A percentile compares a stretch with the other conserved stretches of the same genome.
Conservation (phyloP, 1,284 basidiomycete species). For the Ceratorhiza oryzae-sativae region DNA sequence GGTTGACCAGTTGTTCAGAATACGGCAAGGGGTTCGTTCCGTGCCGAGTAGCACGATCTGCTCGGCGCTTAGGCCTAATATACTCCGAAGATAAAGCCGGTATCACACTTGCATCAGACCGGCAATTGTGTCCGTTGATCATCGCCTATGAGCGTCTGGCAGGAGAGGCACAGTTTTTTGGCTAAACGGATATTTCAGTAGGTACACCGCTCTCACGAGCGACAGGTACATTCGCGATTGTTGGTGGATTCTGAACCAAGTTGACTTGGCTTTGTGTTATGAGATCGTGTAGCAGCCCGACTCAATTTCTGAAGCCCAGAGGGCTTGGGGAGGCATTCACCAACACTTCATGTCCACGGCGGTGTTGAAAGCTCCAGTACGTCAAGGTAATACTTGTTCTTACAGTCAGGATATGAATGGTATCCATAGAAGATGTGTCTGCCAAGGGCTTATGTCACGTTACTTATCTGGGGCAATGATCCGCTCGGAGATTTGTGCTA, state of each 20-base stretch:
- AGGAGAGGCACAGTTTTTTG: neutral
- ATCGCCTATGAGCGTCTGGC: neutral
- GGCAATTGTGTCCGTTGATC: neutral
- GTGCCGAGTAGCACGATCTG: too few species aligned
- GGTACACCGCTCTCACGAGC: neutral
- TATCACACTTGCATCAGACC: too few species aligned
- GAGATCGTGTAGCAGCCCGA: neutral
- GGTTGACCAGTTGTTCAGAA: too few species aligned
- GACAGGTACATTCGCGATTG: neutral
- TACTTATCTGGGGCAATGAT: slow-evolving; percentile 19
- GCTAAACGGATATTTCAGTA: neutral
- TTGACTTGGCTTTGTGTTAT: neutral
- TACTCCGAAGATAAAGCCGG: too few species aligned
- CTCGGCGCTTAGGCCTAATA: too few species aligned
- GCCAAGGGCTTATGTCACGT: slow-evolving; percentile 19
- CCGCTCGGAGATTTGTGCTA: slow-evolving; percentile 21
- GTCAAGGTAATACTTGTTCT: slow-evolving; percentile 9
- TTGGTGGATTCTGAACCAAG: neutral
- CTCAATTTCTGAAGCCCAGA: neutral
- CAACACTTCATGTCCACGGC: neutral
- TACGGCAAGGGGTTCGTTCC: too few species aligned
- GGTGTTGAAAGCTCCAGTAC: slow-evolving; percentile 1
- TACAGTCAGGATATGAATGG: neutral
- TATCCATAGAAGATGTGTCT: slow-evolving; percentile 29
- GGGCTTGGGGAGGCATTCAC: neutral